Base-by-base conservation (phyloP, 1,284 basidiomycete genomes). In the Earliella scabrosa region DNA sequence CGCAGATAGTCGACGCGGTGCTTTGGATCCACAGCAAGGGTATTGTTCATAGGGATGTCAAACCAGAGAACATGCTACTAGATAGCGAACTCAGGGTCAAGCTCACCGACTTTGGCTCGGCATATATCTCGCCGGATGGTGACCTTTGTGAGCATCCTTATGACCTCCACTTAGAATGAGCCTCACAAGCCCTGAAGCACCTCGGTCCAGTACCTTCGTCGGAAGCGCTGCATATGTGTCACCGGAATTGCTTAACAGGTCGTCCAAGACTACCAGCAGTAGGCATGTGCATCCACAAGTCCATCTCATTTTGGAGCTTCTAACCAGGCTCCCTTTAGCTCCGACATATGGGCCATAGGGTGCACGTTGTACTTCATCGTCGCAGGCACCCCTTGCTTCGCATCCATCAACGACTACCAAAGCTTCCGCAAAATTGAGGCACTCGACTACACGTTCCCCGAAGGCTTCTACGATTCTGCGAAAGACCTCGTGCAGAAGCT, bases 401-500 rank as follows among this genome's bases (percentile, higher is more conserved):
- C 53, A 23, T 55, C 61, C 8, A 59, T 63, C 39, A 63, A 63
- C 26, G 61, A 63, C 40, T 63, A 63, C 50, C 61, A 63, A 31
- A 63, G 55, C 40, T 63, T 63, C 45, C 57, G 61, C 34, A 63
- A 63, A 32, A 63, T 63, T 23, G 61, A 63, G 21, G 52, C 58
- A 14, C 50, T 63, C 3, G 55, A 59, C 46, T 63, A 63, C 32
- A 53, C 43, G 6, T 63, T 63, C 40, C 52, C 52, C 0, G 60
- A 63, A 4, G 55, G 52, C 2, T 63, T 63, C 20, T 57, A 63
- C 18, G 55, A 57, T 3, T 26, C 13, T 18, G 58, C 61, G 6
- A 57, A 59, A 26, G 52, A 59, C 31, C 35, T 63, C 4, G 54
- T 63, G 11, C 57, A 58, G 11, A 39, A 45, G 2, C 51, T 63